Conservation (phyloP, 148 eudicot genomes). For the Amaranthus palmeri region DNA sequence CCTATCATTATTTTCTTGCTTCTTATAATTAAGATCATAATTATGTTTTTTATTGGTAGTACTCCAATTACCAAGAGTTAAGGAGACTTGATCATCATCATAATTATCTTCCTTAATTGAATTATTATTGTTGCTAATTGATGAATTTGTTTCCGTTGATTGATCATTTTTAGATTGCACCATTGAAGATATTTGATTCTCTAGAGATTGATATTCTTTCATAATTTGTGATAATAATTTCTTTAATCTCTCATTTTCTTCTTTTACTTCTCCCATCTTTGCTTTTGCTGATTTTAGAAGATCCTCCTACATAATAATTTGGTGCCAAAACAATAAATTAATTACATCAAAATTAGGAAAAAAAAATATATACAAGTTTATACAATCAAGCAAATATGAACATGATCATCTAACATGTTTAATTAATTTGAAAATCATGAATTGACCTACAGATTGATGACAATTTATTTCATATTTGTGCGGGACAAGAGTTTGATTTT, state of each 20-base stretch:
- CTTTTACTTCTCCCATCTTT: constrained; percentile 46
- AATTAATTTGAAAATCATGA: too few species aligned
- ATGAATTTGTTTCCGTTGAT: constrained; percentile 5
- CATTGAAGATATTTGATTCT: constrained; percentile 26
- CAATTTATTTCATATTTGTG: too few species aligned
- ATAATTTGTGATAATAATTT: constrained; percentile 26
- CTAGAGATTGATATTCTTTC: constrained; percentile 35
- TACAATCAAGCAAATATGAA: too few species aligned
- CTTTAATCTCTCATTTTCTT: constrained; percentile 44
- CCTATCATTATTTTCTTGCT: constrained; percentile 13
- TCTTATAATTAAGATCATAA: not conserved
- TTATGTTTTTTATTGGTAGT: constrained; percentile 12
- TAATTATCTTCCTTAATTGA: not conserved
- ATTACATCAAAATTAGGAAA: too few species aligned
- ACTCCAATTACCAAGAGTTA: constrained; percentile 39
- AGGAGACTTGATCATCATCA: constrained; percentile 23
- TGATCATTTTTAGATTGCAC: not conserved
- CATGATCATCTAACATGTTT: too few species aligned
- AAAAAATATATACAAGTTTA: too few species aligned
- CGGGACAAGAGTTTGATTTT: too few species aligned
- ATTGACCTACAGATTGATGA: too few species aligned
- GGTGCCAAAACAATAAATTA: too few species aligned
- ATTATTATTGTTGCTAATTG: not conserved
- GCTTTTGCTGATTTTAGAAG: constrained; percentile 33
- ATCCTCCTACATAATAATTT: constrained; percentile 23